phyloP scores from a whole-genome alignment of 2,329 filamentous ascomycete genomes.

The Fusarium oxysporum region DNA sequence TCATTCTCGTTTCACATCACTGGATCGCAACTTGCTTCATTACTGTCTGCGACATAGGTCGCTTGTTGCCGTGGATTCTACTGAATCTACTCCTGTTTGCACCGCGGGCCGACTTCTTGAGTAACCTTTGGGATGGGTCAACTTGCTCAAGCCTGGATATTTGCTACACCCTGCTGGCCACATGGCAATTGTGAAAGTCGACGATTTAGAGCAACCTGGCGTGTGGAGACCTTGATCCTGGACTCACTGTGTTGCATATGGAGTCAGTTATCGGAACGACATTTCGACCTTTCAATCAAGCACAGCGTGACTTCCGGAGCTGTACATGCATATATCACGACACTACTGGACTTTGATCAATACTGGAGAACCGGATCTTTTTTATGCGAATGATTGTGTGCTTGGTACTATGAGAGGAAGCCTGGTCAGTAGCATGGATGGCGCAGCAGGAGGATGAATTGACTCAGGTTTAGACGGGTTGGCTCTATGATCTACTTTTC shows the following conservation, averaged over 20 bases:
- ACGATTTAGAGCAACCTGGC: background rate
- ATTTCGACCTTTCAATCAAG: background rate
- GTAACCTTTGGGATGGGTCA: constrained; percentile 1
- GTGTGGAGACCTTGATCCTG: background rate
- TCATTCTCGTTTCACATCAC: background rate
- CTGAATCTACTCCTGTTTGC: constrained; percentile 2
- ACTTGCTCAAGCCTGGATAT: constrained; percentile 13
- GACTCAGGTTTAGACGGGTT: background rate
- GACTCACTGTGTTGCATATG: background rate
- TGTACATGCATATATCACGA: background rate
- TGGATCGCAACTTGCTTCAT: constrained; percentile 34
- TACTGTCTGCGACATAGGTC: constrained; percentile 20
- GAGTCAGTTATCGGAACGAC: background rate
- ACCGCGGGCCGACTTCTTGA: background rate
- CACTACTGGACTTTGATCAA: constrained; percentile 2
- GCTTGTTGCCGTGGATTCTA: constrained; percentile 20
- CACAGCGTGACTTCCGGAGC: background rate
- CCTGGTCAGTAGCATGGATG: background rate
- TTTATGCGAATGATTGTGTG: background rate
- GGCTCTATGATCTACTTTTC: background rate
- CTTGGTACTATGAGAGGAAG: background rate
- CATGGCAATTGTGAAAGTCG: constrained; percentile 25
- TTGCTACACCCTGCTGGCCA: constrained; percentile 28
- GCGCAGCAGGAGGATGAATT: background rate
- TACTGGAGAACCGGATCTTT: background rate